Conservation (phyloP, 805 yeast genomes). For the Cyberlindnera petersonii region DNA sequence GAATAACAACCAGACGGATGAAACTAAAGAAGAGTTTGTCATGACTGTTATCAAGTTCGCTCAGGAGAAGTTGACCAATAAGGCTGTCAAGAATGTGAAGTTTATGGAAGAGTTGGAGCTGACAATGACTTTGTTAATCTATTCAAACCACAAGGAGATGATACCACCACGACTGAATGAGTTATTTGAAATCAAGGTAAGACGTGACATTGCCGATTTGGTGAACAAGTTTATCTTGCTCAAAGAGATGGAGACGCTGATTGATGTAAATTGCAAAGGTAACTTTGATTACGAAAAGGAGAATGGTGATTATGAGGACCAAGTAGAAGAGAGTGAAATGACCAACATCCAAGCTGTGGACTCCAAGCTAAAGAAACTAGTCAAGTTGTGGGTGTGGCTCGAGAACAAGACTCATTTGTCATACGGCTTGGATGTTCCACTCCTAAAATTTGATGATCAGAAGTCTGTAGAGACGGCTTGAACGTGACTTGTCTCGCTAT, state of each 20-base stretch:
- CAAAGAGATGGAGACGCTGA: slow-evolving; percentile 16
- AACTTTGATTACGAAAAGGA: neutral
- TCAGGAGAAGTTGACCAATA: slow-evolving; percentile 54
- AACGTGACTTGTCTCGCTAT: too few relatives aligned
- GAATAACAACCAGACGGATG: slow-evolving; percentile 21
- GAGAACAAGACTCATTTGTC: slow-evolving; percentile 39
- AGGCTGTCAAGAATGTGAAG: slow-evolving; percentile 53
- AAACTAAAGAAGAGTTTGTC: slow-evolving; percentile 46
- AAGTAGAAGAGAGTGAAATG: neutral
- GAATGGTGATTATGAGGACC: slow-evolving; percentile 4
- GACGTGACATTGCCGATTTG: slow-evolving; percentile 62
- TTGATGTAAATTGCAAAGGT: slow-evolving; percentile 12
- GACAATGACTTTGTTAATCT: slow-evolving; percentile 75
- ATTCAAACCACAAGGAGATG: slow-evolving; percentile 32
- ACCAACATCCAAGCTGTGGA: slow-evolving; percentile 11
- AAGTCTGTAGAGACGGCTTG: too few relatives aligned
- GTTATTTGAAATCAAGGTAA: slow-evolving; percentile 54
- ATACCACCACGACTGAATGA: slow-evolving; percentile 53
- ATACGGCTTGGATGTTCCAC: slow-evolving; percentile 1
- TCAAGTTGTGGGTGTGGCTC: slow-evolving; percentile 62
- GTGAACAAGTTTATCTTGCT: slow-evolving; percentile 64
- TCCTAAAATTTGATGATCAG: slow-evolving; percentile 27
- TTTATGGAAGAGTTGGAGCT: slow-evolving; percentile 72
- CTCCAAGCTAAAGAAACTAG: slow-evolving; percentile 45
- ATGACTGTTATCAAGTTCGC: slow-evolving; percentile 54